Evolutionary conservation across 768 basidiomycete genomes (phyloP), one percentile per base, ranked within the genome.

Genomic region (Trametes cingulata): DNA sequence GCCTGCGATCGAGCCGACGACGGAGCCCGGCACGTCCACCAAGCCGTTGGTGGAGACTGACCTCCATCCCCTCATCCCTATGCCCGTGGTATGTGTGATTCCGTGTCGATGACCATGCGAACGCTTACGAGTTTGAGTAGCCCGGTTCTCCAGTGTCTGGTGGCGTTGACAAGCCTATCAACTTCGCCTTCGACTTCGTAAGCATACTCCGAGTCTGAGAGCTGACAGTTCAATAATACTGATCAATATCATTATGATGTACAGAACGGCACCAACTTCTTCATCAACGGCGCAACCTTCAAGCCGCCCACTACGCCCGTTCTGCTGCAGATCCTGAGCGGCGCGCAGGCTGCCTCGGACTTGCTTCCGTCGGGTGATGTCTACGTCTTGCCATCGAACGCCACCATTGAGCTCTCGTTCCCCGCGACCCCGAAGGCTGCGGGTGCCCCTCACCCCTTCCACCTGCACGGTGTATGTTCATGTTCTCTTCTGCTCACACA

Each of bases 301-400:
- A 43, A 62, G 6, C 69, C 75, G 1, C 83, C 84, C 0, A 74
- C 75, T 0, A 71, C 78, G 0, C 85, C 85, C 0, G 79, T 84
- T 9, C 76, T 87, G 8, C 77, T 85, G 17, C 85, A 87, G 63
- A 81, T 86, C 40, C 66, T 87, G 41, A 85, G 82, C 50, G 85
- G 85, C 0, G 80, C 80, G 8, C 71, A 73, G 41, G 73, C 75
- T 14, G 76, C 84, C 0, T 65, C 74, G 15, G 76, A 81, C 1
- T 71, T 87, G 13, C 72, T 86, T 19, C 86, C 85, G 0, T 27
- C 60, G 0, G 84, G 82, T 7, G 73, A 72, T 13, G 72, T 86
- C 10, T 81, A 80, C 58, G 61, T 72, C 10, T 70, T 87, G 19
- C 79, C 81, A 0, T 71, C 70, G 12, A 80, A 84, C 61, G 78